Evolutionary conservation across 495 filamentous ascomycete species (phyloP).

Genomic region (Aspergillus nidulans): DNA sequence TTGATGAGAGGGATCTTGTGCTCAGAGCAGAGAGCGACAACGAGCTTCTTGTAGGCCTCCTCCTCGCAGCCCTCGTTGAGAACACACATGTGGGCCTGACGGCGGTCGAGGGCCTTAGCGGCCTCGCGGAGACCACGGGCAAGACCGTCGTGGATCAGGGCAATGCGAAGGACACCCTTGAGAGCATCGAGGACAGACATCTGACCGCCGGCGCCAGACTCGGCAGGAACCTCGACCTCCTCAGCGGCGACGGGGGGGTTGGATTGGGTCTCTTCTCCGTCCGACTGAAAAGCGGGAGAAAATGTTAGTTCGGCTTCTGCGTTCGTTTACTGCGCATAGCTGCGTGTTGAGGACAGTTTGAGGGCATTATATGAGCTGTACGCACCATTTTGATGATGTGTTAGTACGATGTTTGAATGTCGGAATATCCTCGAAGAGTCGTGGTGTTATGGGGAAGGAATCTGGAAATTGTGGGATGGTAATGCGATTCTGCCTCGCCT

Average conservation of each 20-base stretch:
- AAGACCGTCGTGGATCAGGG: conserved; percentile 98
- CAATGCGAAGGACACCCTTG: conserved; percentile 93
- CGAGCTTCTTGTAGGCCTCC: conserved; percentile 99
- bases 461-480: conserved; percentile 22
- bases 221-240: conserved; percentile 88
- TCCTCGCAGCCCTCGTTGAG: conserved; percentile 98
- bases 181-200: conserved; percentile 98
- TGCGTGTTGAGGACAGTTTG: background rate
- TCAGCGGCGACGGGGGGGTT: conserved; percentile 65
- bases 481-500: conserved; percentile 31
- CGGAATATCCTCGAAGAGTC: conserved; percentile 65
- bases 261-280: conserved; percentile 83
- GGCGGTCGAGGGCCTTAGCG: conserved; percentile 92
- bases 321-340: background rate
- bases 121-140: conserved; percentile 97
- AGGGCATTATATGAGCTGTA: background rate
- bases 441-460: conserved; percentile 16
- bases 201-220: conserved; percentile 77
- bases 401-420: conserved; percentile 36
- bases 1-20: conserved; percentile 99
- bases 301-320: conserved; percentile 15
- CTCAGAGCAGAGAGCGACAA: conserved; percentile 94
- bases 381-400: conserved; percentile 42
- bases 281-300: conserved; percentile 48
- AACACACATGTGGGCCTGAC: conserved; percentile 99